phyloP scores from a whole-genome alignment of 1,284 basidiomycete genomes.

The Ustilago bromivora region DNA sequence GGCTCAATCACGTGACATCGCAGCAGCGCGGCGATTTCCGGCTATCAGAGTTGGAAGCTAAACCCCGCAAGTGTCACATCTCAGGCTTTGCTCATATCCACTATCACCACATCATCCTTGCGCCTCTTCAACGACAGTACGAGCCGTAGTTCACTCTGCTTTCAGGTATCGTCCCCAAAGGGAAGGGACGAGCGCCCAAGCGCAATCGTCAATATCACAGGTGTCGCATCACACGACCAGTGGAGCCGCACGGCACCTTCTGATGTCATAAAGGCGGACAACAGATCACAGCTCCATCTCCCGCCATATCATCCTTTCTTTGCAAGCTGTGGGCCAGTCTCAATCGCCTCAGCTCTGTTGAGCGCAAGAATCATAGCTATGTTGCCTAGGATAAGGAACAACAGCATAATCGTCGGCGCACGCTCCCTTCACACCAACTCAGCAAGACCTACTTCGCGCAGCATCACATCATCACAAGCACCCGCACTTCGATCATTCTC shows the following conservation, averaged over 20 bases:
- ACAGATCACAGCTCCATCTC: neutral
- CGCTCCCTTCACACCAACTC: neutral
- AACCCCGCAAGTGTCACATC: slow-evolving; percentile 1
- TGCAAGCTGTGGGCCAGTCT: neutral
- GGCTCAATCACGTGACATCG: neutral
- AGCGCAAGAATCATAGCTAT: neutral
- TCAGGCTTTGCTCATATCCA: neutral
- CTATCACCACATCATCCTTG: neutral
- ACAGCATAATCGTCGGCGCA: neutral
- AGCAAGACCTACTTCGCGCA: neutral
- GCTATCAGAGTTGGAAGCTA: neutral
- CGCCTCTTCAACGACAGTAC: too few relatives aligned
- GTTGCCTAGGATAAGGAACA: slow-evolving; percentile 10
- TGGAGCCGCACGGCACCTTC: neutral
- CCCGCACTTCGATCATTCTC: neutral
- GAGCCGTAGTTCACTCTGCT: too few relatives aligned
- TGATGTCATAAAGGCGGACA: neutral
- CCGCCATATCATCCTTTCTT: neutral
- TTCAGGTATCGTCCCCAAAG: too few relatives aligned
- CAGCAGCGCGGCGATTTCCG: slow-evolving; percentile 11
- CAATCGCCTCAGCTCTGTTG: neutral
- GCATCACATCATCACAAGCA: neutral
- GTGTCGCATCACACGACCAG: slow-evolving; percentile 10
- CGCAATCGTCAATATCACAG: neutral
- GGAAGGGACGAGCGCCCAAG: too few relatives aligned